A percentile compares a stretch with the other conserved stretches of the same genome.
Evolutionary conservation across 352 stramenopile genomes (phyloP).

Genomic region (Globisporangium uncinulatum): DNA sequence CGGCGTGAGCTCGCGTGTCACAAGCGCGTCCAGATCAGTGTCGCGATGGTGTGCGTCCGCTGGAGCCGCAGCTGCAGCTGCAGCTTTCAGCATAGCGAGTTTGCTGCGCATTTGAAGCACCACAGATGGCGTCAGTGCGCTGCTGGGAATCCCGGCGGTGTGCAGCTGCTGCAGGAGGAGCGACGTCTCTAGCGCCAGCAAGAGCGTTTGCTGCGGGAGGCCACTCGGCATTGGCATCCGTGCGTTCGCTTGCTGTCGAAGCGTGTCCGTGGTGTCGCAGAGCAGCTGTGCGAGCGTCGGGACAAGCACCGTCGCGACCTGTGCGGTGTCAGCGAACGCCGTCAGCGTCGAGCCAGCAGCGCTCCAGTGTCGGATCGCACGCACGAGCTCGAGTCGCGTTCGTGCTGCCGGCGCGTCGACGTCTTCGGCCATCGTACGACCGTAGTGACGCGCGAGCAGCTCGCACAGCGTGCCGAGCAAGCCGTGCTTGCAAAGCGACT

Average conservation of each 20-base stretch:
- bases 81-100: background rate
- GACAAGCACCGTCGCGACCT: background rate
- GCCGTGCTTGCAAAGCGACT: no score
- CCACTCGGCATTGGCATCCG: no score
- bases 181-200: slow-evolving; percentile 1
- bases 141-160: background rate
- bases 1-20: background rate
- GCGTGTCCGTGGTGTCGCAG: background rate
- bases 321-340: background rate
- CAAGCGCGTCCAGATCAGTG: slow-evolving; percentile 7
- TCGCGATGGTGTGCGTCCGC: background rate
- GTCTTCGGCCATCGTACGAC: no score
- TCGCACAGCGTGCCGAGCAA: slow-evolving; percentile 3
- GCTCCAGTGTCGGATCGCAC: slow-evolving; percentile 9
- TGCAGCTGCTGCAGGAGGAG: background rate
- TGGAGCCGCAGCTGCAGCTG: background rate
- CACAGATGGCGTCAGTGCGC: background rate
- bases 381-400: slow-evolving; percentile 3
- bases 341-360: background rate
- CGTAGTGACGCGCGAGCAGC: background rate
- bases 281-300: background rate
- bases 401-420: background rate
- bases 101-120: background rate
- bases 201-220: background rate
- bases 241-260: background rate